phyloP scores from a whole-genome alignment of 208 protist species.

The Tritrichomonas foetus region DNA sequence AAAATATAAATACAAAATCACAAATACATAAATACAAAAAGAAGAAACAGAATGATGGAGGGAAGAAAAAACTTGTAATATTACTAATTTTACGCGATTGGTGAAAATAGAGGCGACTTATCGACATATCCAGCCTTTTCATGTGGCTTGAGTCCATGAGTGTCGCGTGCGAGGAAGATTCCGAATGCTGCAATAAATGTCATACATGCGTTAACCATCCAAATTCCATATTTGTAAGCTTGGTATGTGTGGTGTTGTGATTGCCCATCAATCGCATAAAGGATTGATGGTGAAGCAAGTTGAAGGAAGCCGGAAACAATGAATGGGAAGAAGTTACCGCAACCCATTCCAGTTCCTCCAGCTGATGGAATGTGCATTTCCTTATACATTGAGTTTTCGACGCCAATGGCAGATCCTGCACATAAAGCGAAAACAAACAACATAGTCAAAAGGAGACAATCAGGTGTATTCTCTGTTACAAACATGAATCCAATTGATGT shows the following conservation, averaged over 20 bases:
- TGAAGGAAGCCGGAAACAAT: not conserved
- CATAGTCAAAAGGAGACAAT: not conserved
- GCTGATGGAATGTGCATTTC: not conserved
- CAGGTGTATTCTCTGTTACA: not conserved
- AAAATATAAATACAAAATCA: too few species aligned
- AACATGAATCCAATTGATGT: not conserved
- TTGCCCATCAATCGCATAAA: not conserved
- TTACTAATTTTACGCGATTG: too few species aligned
- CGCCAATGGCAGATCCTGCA: not conserved
- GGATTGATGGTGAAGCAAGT: too few species aligned
- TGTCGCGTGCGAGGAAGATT: too few species aligned
- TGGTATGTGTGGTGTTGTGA: not conserved
- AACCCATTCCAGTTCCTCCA: not conserved
- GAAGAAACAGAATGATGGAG: too few species aligned
- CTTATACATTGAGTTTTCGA: not conserved
- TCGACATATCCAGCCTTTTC: too few species aligned
- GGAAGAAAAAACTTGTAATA: too few species aligned
- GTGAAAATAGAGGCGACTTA: too few species aligned
- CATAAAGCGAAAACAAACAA: not conserved
- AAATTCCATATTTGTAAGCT: not conserved
- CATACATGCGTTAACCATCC: not conserved
- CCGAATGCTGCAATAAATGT: too few species aligned
- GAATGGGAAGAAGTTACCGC: not conserved
- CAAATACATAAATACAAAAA: too few species aligned
- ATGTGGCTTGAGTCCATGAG: too few species aligned